Evolutionary conservation across 148 eudicot species (phyloP).

Genomic region (Rhododendron mucronatum): DNA sequence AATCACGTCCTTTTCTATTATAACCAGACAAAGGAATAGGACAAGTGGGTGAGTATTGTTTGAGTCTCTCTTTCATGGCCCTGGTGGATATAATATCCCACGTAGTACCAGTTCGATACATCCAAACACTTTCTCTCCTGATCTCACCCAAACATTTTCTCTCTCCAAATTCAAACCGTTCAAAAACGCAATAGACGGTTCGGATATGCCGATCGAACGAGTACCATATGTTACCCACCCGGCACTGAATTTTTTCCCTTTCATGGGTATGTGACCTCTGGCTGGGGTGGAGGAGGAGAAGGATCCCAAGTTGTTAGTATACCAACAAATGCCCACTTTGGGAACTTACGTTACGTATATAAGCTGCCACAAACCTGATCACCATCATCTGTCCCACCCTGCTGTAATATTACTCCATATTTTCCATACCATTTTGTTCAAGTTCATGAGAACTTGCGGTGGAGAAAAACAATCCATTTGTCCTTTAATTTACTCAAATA

Average conservation of each 20-base stretch:
- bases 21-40: background rate
- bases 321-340: background rate
- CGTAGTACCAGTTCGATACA: rapidly evolving
- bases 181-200: no score
- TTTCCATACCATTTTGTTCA: background rate
- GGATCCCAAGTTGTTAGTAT: background rate
- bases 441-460: background rate
- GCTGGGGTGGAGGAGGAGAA: background rate
- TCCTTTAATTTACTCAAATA: no score
- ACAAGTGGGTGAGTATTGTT: background rate
- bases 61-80: background rate
- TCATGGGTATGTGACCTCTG: no score
- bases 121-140: no score
- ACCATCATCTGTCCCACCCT: background rate
- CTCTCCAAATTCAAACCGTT: no score
- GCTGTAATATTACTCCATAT: background rate
- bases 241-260: no score
- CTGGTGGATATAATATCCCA: no score
- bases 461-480: background rate
- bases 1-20: background rate
- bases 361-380: background rate
- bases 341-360: background rate
- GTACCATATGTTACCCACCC: no score
- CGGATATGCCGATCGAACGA: no score
- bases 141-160: no score